Evolutionary conservation across 2,329 filamentous ascomycete species (phyloP), one percentile per base, ranked within the genome.

Genomic region (Apiospora malaysiana): DNA sequence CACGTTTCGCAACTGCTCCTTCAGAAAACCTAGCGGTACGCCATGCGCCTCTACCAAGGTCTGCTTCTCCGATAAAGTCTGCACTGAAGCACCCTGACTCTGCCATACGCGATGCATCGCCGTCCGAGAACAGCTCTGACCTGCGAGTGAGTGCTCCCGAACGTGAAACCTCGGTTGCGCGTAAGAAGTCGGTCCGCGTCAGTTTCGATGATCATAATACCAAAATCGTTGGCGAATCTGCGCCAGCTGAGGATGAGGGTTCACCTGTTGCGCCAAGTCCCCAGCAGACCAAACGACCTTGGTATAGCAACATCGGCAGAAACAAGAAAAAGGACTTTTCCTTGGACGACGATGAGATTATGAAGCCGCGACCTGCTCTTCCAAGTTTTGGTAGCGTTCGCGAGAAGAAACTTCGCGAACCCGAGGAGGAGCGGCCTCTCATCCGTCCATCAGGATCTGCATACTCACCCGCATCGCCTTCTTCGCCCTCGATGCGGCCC

Each of bases 371-470:
- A 43, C 92, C 93, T 8, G 90, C 90, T 1, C 82, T 95, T 47
- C 93, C 93, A 1, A 91, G 87, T 1, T 95, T 95, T 79, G 92
- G 92, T 23, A 94, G 93, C 76, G 85, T 95, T 27, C 86, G 91
- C 27, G 89, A 91, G 40, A 90, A 88, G 79, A 90, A 89, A 74
- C 78, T 81, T 9, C 85, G 82, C 49, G 86, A 89, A 68, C 75
- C 81, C 0, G 82, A 86, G 49, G 82, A 85, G 25, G 91, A 91
- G 75, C 84, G 89, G 2, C 85, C 87, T 0, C 81, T 91, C 66
- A 88, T 91, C 47, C 85, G 88, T 40, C 89, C 89, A 8, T 74
- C 81, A 6, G 85, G 87, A 45, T 75, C 79, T 40, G 72, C 77
- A 2, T 75, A 81, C 68, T 77, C 79, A 45, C 76, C 77, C 14